Base-by-base conservation (phyloP, 257 asterid species). In the Leptodermis oblonga region DNA sequence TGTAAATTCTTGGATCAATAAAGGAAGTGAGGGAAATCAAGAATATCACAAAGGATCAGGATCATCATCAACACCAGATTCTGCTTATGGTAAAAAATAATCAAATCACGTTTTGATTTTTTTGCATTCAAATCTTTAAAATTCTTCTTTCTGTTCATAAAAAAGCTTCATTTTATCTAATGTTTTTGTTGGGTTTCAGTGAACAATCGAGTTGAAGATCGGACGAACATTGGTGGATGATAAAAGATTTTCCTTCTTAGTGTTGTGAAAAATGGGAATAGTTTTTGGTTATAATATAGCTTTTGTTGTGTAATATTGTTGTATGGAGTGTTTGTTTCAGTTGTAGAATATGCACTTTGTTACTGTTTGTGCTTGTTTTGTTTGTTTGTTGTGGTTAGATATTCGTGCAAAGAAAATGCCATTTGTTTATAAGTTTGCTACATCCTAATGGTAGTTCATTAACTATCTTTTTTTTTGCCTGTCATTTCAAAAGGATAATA, bases 1-100 rank as follows among this genome's bases (percentile, higher is more conserved):
- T 0, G 86, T 89, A 1, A 65, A 78, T 42, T 74, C 83, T 22
- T 92, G 96, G 98, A 76, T 86, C 1, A 80, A 87, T 13, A 84
- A 81, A 84, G 82, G 82, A 34, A 46, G 14, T 6, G 86, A 86
- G 12, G 41, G 74, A 33, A n/a, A n/a, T n/a, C n/a, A n/a, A n/a
- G 77, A 82, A 58, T 74, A 73, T 6, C 54, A 76, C 31, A 43
- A 46, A 41, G 73, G 61, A 18, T 58, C 76, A 22, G 51, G 58
- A 22, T n/a, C n/a, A n/a, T n/a, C n/a, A n/a, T n/a, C n/a, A n/a
- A 4, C 28, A 5, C 13, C 61, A 3, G 72, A 26, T 0, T 12
- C 68, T 43, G 22, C 68, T 1, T 31, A 42, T 30, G 71, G 71
- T 41, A 72, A 65, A 26, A 9, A 3, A 13, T 41, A 28, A 4